phyloP scores from a whole-genome alignment of 148 eudicot species.

The Amaranthus palmeri region DNA sequence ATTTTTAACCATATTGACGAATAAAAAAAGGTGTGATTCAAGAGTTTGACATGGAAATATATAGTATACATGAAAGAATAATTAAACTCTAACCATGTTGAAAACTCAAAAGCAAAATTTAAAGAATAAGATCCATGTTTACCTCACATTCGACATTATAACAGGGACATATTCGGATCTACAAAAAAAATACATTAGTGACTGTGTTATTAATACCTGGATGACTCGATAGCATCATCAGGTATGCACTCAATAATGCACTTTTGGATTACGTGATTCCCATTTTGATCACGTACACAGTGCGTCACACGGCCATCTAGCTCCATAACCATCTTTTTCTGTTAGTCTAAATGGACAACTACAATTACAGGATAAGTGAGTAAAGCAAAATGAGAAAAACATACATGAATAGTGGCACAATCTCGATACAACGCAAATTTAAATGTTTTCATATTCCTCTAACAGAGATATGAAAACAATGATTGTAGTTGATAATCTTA shows the following conservation, averaged over 20 bases:
- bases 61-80: too few species aligned
- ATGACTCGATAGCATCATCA: constrained; percentile 71
- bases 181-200: background rate
- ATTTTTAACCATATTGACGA: too few species aligned
- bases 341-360: constrained; percentile 79
- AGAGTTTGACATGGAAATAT: too few species aligned
- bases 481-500: too few species aligned
- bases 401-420: background rate
- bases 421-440: background rate
- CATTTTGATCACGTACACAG: constrained; percentile 94
- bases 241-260: constrained; percentile 94
- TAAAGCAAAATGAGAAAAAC: constrained; percentile 6
- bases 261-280: constrained; percentile 90
- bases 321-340: constrained; percentile 71
- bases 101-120: constrained; percentile 16
- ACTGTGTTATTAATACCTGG: constrained; percentile 40
- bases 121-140: constrained; percentile 13
- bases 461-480: too few species aligned
- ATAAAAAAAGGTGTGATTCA: too few species aligned
- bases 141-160: background rate
- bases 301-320: constrained; percentile 85
- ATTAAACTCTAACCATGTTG: too few species aligned
- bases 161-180: background rate
- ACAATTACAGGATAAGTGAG: constrained; percentile 54
- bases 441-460: too few species aligned